Conservation (phyloP, 2,329 filamentous ascomycete genomes). For the Aspergillus pseudoviridinutans region DNA sequence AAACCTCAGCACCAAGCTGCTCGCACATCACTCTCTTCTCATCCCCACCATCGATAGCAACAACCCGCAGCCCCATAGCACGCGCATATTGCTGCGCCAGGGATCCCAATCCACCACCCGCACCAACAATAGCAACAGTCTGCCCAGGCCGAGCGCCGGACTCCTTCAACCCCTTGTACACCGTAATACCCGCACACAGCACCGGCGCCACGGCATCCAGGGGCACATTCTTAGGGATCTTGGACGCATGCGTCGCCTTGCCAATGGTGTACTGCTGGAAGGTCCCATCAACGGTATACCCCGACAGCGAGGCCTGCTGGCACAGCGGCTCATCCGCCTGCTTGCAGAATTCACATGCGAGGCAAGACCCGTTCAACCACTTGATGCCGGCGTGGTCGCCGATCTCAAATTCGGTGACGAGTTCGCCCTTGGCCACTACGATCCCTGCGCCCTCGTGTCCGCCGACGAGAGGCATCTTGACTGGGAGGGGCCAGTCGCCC, state of each 20-base stretch:
- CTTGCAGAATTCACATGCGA: constrained; percentile 17
- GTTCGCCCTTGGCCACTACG: constrained; percentile 35
- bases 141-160: constrained; percentile 34
- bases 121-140: constrained; percentile 26
- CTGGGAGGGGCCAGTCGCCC: constrained; percentile 4
- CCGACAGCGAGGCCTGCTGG: constrained; percentile 11
- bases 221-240: constrained; percentile 16
- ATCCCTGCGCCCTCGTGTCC: constrained; percentile 47
- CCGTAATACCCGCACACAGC: constrained; percentile 20
- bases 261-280: constrained; percentile 19
- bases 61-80: constrained; percentile 77
- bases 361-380: constrained; percentile 18
- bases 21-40: constrained; percentile 69
- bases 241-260: constrained; percentile 12
- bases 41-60: constrained; percentile 77
- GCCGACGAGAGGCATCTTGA: constrained; percentile 1
- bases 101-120: constrained; percentile 62
- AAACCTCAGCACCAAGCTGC: constrained; percentile 60
- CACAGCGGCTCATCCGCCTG: constrained; percentile 16
- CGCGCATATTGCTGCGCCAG: constrained; percentile 82
- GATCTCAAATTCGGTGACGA: constrained; percentile 15
- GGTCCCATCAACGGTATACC: constrained; percentile 15
- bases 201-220: constrained; percentile 18
- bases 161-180: constrained; percentile 17
- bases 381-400: constrained; percentile 22